Base-by-base conservation (phyloP, 1,139 yeast genomes). In the Lodderomyces theae region DNA sequence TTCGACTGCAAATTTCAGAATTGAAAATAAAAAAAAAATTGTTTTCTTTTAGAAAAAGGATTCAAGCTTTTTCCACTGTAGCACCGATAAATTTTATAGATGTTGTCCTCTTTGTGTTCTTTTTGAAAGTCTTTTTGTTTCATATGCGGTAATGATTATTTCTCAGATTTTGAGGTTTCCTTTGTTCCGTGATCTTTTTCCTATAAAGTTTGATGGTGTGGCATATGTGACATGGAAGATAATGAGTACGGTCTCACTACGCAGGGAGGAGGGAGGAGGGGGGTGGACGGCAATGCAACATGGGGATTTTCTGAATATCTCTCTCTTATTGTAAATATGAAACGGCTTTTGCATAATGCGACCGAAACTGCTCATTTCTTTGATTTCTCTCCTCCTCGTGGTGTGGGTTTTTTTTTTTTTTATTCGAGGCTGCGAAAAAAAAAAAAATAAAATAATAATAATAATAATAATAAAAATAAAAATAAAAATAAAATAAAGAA, bases 391-490 rank as follows among this genome's bases (percentile, higher is more conserved):
- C n/a, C 31, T 16, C 31, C 31, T 28, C 31, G 31, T 28, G 31
- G 31, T 16, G 31, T 28, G 31, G 31, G 13, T 28, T 16, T 29
- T 28, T 12, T 21, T 23, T 23, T 12, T 21, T 23, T 23, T 17
- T 5, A 10, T 8, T 28, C 13, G 7, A 35, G 38, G 33, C 38
- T 35, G 38, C 38, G 33, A 35, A 35, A 35, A 21, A 10, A 26
- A 24, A 36, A 25, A 6, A 36, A 29, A 32, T 22, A 23, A 10
- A n/a, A n/a, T n/a, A n/a, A n/a, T n/a, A n/a, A n/a, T n/a, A n/a
- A n/a, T n/a, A n/a, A n/a, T n/a, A n/a, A n/a, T n/a, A n/a, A n/a
- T n/a, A n/a, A n/a, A n/a, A n/a, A n/a, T n/a, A n/a, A n/a, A n/a
- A n/a, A n/a, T n/a, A n/a, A n/a, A n/a, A 35, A 21, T 13, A 26